Base-by-base conservation (phyloP, 305 asterid species). In the Fraxinus sp. region DNA sequence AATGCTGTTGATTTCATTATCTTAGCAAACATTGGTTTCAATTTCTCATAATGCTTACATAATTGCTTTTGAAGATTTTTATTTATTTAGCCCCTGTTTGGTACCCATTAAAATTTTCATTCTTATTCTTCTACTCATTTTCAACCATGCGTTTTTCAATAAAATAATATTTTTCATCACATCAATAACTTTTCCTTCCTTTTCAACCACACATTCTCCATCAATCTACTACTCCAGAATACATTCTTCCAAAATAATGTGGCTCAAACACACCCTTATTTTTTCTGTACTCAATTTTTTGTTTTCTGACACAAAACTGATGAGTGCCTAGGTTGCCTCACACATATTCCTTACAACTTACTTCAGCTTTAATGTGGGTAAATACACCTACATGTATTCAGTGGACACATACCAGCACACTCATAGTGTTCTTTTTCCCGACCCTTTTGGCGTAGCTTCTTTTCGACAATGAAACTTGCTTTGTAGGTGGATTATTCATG, bases 401-500 rank as follows among this genome's bases (percentile, higher is more conserved):
- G n/a, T 64, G 26, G 73, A 22, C 11, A 3, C 35, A 24, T 26
- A 2, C 73, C 35, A 64, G 20, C 68, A 41, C 20, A 37, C 11
- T 5, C 79, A 5, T 5, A 18, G 30, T 44, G 39, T 44, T 24
- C 78, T 5, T 76, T 37, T 39, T 39, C 44, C 33, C 49, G 3
- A 39, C 22, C 66, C 28, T 68, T 6, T 62, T 79, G 39, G 78
- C 16, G 83, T 14, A 16, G 10, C 68, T 79, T 18, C 30, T 79
- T 5, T 64, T 64, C 30, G 13, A 13, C n/a, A 24, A 22, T 94
- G 41, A 46, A 80, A 37, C 81, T 80, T 82, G 79, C 37, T 79
- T 74, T 83, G 10, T 74, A 94, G 98, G 98, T 91, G 89, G 98
- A 94, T 81, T 94, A 94, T 86, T 80, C 94, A 70, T 94, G 98